Conservation (phyloP, 345 rosid species). For the sweet orange (Citrus sinensis) region DNA sequence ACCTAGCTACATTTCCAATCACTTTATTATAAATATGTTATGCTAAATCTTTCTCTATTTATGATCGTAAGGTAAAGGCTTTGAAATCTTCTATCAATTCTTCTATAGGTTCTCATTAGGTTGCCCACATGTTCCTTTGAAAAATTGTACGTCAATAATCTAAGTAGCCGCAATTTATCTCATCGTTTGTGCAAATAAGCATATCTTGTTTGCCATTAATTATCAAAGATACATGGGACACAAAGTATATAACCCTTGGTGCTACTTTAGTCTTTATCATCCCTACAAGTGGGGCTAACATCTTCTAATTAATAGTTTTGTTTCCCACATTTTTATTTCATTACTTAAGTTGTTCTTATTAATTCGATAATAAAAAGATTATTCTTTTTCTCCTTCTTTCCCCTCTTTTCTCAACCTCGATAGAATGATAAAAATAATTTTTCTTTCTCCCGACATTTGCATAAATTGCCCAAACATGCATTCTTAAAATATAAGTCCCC, state of each 20-base stretch:
- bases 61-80: background rate
- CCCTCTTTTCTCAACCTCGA: too few relatives aligned
- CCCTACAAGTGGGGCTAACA: background rate
- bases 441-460: background rate
- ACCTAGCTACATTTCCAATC: background rate
- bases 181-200: background rate
- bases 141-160: background rate
- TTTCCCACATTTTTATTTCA: background rate
- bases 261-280: background rate
- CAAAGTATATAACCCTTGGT: background rate
- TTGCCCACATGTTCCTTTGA: background rate
- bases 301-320: background rate
- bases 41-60: background rate
- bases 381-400: background rate
- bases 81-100: background rate
- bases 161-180: slow-evolving; percentile 11
- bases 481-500: background rate
- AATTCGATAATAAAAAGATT: background rate
- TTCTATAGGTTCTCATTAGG: background rate
- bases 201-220: slow-evolving; percentile 5
- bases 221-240: background rate
- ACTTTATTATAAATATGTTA: background rate
- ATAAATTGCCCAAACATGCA: background rate
- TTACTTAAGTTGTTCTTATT: too few relatives aligned
- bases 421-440: too few relatives aligned